phyloP scores from a whole-genome alignment of 371 early-diverging fungal genomes.

The Mucor ambiguus region DNA sequence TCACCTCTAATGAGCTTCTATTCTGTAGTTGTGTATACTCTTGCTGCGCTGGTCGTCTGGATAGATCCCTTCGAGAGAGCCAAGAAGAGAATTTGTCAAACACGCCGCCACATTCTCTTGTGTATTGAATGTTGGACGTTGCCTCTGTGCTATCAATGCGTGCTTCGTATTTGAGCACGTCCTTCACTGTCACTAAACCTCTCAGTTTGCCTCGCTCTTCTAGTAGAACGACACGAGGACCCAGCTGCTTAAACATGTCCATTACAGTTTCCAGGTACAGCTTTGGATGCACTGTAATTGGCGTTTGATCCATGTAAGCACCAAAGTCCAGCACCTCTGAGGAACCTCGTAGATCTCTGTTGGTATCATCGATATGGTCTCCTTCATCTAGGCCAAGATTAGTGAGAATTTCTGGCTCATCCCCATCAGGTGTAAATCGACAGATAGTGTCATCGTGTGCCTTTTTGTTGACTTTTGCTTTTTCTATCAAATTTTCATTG shows the following conservation, averaged over 20 bases:
- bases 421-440: slow-evolving; percentile 55
- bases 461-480: slow-evolving; percentile 50
- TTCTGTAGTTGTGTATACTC: slow-evolving; percentile 27
- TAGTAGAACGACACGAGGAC: slow-evolving; percentile 77
- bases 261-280: slow-evolving; percentile 86
- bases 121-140: not conserved
- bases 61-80: slow-evolving; percentile 1
- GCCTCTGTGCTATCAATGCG: slow-evolving; percentile 44
- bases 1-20: slow-evolving; percentile 24
- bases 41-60: slow-evolving; percentile 7
- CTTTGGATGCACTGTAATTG: slow-evolving; percentile 80
- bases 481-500: slow-evolving; percentile 30
- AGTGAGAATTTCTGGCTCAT: slow-evolving; percentile 33
- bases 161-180: slow-evolving; percentile 70
- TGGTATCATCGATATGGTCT: slow-evolving; percentile 11
- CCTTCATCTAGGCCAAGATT: slow-evolving; percentile 6
- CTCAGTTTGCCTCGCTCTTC: slow-evolving; percentile 69
- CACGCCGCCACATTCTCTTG: slow-evolving; percentile 19
- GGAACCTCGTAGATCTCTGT: slow-evolving; percentile 35
- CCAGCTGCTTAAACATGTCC: slow-evolving; percentile 93
- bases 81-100: slow-evolving; percentile 25
- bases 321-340: slow-evolving; percentile 72
- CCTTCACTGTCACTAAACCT: slow-evolving; percentile 81
- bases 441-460: slow-evolving; percentile 58
- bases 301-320: slow-evolving; percentile 81